phyloP scores from a whole-genome alignment of 116 monocot genomes.

The Iris pallida region DNA sequence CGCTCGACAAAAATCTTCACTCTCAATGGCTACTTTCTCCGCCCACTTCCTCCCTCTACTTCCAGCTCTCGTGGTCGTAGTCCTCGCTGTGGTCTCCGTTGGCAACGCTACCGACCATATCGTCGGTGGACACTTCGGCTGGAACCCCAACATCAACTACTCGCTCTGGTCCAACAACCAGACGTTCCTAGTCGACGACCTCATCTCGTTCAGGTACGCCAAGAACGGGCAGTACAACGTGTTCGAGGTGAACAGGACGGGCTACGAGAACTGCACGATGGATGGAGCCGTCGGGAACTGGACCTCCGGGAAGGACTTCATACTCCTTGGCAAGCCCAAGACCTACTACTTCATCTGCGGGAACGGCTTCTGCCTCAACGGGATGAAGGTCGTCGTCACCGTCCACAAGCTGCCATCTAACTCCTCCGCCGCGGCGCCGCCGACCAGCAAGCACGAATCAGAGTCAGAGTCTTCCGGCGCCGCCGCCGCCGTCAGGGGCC shows the following conservation, averaged over 20 bases:
- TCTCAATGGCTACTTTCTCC: no score
- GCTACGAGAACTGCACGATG: conserved; percentile 93
- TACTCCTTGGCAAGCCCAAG: conserved; percentile 46
- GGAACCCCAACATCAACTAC: conserved; percentile 97
- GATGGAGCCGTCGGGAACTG: conserved; percentile 77
- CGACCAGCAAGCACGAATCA: no score
- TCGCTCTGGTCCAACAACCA: conserved; percentile 82
- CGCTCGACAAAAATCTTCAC: no score
- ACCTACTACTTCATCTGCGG: conserved; percentile 87
- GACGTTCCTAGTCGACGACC: conserved; percentile 80
- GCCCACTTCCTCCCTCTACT: no score
- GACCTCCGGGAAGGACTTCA: conserved; percentile 97
- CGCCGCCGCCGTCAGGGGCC: no score
- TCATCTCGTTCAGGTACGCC: conserved; percentile 91
- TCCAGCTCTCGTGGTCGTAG: neutral
- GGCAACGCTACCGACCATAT: conserved; percentile 81
- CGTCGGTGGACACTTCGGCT: conserved; percentile 79
- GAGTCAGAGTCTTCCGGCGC: no score
- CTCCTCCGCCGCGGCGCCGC: neutral
- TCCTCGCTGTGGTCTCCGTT: conserved; percentile 18
- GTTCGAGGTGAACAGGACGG: conserved; percentile 91
- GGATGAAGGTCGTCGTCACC: conserved; percentile 72
- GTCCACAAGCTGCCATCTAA: conserved; percentile 50
- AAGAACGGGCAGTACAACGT: conserved; percentile 75
- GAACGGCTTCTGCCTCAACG: conserved; percentile 56